phyloP scores from a whole-genome alignment of 2,329 filamentous ascomycete species.

The Trematosphaeria pertusa region DNA sequence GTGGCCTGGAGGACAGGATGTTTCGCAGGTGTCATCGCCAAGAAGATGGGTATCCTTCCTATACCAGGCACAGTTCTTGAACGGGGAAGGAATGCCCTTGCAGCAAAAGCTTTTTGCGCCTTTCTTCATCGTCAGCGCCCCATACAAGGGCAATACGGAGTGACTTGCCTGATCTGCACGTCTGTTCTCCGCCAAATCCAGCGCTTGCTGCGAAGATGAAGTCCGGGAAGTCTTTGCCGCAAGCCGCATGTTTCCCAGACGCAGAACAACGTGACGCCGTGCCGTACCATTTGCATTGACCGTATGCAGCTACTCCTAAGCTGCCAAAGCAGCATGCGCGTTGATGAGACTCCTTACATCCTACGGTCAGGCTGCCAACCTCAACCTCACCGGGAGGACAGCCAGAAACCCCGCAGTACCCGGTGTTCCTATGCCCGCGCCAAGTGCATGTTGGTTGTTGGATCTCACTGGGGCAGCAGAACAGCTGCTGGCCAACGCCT shows the following conservation, averaged over 20 bases:
- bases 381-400: constrained; percentile 5
- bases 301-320: constrained; percentile 2
- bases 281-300: constrained; percentile 6
- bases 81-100: too few relatives aligned
- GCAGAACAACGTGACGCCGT: neutral
- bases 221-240: neutral
- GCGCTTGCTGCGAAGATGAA: neutral
- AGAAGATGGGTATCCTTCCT: too few relatives aligned
- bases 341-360: constrained; percentile 6
- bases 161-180: too few relatives aligned
- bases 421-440: constrained; percentile 5
- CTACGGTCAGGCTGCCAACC: constrained; percentile 2
- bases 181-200: too few relatives aligned
- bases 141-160: too few relatives aligned
- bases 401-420: constrained; percentile 1
- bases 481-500: neutral
- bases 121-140: too few relatives aligned
- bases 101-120: too few relatives aligned
- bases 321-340: constrained; percentile 3
- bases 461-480: constrained; percentile 4
- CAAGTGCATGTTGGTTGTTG: constrained; percentile 2
- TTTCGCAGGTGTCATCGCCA: neutral
- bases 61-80: too few relatives aligned
- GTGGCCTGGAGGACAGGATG: neutral
- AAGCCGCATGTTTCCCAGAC: neutral